phyloP scores from a whole-genome alignment of 257 asterid genomes.

The Penstemon barbatus region DNA sequence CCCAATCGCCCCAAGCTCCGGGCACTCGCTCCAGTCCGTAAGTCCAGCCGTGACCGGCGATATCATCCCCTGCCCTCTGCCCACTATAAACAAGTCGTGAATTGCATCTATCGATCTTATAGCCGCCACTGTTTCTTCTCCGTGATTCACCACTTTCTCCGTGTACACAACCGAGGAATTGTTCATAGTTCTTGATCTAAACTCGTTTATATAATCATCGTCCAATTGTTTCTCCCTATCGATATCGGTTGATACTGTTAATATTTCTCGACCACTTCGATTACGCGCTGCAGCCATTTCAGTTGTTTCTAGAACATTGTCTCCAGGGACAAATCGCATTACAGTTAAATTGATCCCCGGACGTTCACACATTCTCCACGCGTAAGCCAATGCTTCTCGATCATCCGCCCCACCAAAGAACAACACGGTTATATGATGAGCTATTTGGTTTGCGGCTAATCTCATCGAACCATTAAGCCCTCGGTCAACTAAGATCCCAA shows the following conservation, averaged over 20 bases:
- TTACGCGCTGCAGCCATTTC: not conserved
- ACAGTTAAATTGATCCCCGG: conserved; percentile 60
- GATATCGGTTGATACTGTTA: conserved; percentile 44
- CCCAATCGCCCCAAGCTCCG: conserved; percentile 90
- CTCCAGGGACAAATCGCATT: conserved; percentile 55
- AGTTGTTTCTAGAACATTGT: conserved; percentile 22
- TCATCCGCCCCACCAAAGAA: conserved; percentile 94
- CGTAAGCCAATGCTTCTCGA: conserved; percentile 79
- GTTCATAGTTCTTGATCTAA: conserved; percentile 43
- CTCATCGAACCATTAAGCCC: conserved; percentile 79
- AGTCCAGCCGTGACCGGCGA: conserved; percentile 82
- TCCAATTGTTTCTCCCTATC: conserved; percentile 62
- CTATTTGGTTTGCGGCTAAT: conserved; percentile 46
- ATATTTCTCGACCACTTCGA: conserved; percentile 30
- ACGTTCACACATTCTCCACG: conserved; percentile 71
- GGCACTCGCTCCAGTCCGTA: conserved; percentile 97
- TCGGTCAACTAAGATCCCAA: conserved; percentile 86
- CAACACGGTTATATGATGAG: conserved; percentile 61
- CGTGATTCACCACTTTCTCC: conserved; percentile 66
- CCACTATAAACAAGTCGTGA: conserved; percentile 76
- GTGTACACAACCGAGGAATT: conserved; percentile 44
- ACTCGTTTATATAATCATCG: conserved; percentile 58
- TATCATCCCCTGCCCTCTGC: conserved; percentile 68
- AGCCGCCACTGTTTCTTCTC: conserved; percentile 84
- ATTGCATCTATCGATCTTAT: conserved; percentile 57